Conservation (phyloP, 1,139 yeast genomes). For the Casaregolazyma suthepensis region DNA sequence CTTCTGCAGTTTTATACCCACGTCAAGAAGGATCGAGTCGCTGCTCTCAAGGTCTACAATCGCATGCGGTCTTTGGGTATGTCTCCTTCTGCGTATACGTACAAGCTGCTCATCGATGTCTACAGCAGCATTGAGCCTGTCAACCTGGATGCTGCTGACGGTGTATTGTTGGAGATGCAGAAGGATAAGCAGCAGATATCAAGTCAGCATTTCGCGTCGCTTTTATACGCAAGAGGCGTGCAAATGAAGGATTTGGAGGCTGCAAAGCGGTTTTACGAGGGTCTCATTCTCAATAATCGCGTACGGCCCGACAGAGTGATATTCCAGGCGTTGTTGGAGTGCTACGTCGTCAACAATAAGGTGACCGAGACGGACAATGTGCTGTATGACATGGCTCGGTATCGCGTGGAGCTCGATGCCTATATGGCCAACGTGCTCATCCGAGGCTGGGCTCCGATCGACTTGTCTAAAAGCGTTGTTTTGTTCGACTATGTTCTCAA, state of each 20-base stretch:
- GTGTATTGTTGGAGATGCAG: slow-evolving; percentile 31
- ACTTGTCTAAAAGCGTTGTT: slow-evolving; percentile 28
- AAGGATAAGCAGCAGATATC: slow-evolving; percentile 27
- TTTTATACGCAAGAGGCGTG: slow-evolving; percentile 38
- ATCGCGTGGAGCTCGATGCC: slow-evolving; percentile 31
- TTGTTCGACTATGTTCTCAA: slow-evolving; percentile 30
- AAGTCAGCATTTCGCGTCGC: slow-evolving; percentile 36
- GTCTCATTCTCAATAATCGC: slow-evolving; percentile 25
- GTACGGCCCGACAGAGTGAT: slow-evolving; percentile 35
- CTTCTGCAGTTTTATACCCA: slow-evolving; percentile 37
- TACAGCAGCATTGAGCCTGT: slow-evolving; percentile 32
- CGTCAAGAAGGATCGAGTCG: slow-evolving; percentile 29
- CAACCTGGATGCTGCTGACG: slow-evolving; percentile 34
- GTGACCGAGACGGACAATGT: slow-evolving; percentile 30
- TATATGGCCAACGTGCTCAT: slow-evolving; percentile 35
- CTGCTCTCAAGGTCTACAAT: slow-evolving; percentile 31
- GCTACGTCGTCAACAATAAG: slow-evolving; percentile 32
- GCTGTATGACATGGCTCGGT: slow-evolving; percentile 33
- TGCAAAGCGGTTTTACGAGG: slow-evolving; percentile 33
- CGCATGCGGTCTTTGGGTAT: slow-evolving; percentile 27
- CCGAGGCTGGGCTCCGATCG: slow-evolving; percentile 35
- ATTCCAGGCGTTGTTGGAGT: slow-evolving; percentile 37
- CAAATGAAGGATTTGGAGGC: slow-evolving; percentile 29
- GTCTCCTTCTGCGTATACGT: slow-evolving; percentile 35
- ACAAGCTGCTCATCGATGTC: slow-evolving; percentile 37